Base-by-base conservation (phyloP, 2,329 filamentous ascomycete genomes). In the Colletotrichum tropicale region DNA sequence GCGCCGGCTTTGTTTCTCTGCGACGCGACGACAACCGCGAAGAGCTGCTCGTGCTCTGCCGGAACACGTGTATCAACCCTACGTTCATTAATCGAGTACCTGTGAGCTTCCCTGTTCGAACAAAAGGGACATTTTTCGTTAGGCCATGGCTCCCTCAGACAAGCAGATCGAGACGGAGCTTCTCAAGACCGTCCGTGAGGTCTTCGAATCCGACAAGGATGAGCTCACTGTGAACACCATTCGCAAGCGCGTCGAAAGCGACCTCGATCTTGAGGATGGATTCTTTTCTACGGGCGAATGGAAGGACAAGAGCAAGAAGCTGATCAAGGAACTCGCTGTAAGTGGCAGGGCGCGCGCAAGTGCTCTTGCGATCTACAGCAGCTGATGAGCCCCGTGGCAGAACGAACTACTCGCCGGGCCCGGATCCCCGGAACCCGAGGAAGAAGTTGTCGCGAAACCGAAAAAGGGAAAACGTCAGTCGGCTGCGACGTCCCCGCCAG, bases 241-340 rank as follows among this genome's bases (percentile, higher is more conserved):
- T 70, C 90, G 92, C 71, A 87, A 88, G 75, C 84, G 84, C 60
- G 88, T 87, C 3, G 90, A 91, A 75, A 82, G 88, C 34, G 82
- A 88, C 58, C 82, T 90, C 1, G 82, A 81, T 2, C 85, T 93
- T 3, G 86, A 88, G 0, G 82, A 87, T 2, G 89, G 87, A 0
- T 91, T 92, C 76, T 88, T 93, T 66, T 83, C 84, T 16, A 77
- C 80, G 3, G 82, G 77, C 0, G 82, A 88, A 18, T 93, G 92
- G 92, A 93, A 93, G 81, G 81, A 84, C 6, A 88, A 86, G 78
- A 93, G 91, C 81, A 93, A 93, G 79, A 80, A 82, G 1, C 79
- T 92, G n/a, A 91, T 93, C 77, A 89, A 89, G 68, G 83, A 84
- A 21, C 84, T 86, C 64, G 87, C 89, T n/a, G 91, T 93, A 86